A percentile compares a stretch with the other conserved stretches of the same genome.
Evolutionary conservation across 2,329 filamentous ascomycete genomes (phyloP).

Genomic region (Aspergillus carbonarius): DNA sequence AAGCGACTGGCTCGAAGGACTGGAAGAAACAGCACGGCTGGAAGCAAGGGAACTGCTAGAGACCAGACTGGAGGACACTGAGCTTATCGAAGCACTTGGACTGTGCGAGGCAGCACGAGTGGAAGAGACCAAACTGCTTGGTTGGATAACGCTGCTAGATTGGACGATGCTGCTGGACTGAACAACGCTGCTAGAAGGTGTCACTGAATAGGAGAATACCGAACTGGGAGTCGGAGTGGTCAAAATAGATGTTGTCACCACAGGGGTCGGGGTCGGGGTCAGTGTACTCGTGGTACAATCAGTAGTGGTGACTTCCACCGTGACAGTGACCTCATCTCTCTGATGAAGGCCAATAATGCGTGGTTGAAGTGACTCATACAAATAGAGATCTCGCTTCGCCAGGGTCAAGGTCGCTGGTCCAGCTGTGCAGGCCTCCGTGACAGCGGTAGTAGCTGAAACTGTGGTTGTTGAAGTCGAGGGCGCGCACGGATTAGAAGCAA

Average conservation of each 20-base stretch:
- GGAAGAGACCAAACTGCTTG: background rate
- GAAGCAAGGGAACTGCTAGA: background rate
- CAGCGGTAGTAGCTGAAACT: background rate
- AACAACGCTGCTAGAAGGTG: background rate
- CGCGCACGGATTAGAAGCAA: background rate
- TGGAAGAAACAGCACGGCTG: background rate
- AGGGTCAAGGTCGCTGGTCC: background rate
- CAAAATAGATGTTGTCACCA: background rate
- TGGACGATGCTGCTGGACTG: background rate
- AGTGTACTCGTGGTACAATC: background rate
- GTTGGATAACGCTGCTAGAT: background rate
- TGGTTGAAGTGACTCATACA: background rate
- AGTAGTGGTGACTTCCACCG: background rate
- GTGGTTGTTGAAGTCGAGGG: background rate
- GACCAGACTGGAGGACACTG: background rate
- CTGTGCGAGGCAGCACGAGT: background rate
- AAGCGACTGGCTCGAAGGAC: background rate
- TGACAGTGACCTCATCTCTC: background rate
- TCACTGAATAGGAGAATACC: background rate
- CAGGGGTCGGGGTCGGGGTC: background rate
- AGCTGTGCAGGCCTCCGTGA: background rate
- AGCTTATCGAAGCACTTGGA: background rate
- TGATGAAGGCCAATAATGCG: background rate
- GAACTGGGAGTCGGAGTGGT: background rate
- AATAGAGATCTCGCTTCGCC: background rate